phyloP scores from a whole-genome alignment of 2,329 filamentous ascomycete genomes.

The Geoglossum cookeanum region DNA sequence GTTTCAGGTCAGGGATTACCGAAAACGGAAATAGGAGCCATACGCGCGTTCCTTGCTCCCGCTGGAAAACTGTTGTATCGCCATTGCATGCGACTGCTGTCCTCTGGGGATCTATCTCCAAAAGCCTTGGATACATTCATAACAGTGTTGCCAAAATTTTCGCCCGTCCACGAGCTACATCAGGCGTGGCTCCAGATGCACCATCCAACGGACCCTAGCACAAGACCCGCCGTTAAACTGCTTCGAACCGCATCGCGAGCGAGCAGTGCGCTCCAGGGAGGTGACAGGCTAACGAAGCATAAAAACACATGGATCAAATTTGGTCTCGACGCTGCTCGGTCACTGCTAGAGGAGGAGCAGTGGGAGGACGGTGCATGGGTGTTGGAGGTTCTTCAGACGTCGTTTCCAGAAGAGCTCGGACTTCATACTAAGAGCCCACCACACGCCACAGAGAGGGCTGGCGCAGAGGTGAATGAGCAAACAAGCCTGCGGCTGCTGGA shows the following conservation, averaged over 20 bases:
- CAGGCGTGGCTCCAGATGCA: not conserved
- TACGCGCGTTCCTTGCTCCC: not conserved
- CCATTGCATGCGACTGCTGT: not conserved
- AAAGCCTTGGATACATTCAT: not conserved
- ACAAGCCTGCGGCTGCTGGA: conserved; percentile 2
- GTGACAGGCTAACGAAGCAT: not conserved
- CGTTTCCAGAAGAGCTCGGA: conserved; percentile 4
- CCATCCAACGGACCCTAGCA: not conserved
- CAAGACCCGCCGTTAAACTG: not conserved
- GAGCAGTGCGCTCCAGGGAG: not conserved
- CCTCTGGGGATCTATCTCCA: not conserved
- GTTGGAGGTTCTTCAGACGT: not conserved
- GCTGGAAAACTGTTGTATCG: not conserved
- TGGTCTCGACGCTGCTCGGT: not conserved
- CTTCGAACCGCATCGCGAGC: not conserved
- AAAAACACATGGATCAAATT: not conserved
- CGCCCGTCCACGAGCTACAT: not conserved
- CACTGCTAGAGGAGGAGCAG: conserved; percentile 1
- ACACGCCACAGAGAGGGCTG: not conserved
- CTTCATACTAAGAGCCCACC: not conserved
- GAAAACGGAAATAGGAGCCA: not conserved
- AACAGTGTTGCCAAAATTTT: not conserved
- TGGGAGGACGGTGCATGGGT: not conserved
- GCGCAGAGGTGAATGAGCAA: conserved; percentile 1
- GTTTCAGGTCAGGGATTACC: not conserved